Percentiles rank a stretch among this genome's conserved stretches.
phyloP scores from a whole-genome alignment of 768 basidiomycete genomes.

The Thelephora aurantiotincta region DNA sequence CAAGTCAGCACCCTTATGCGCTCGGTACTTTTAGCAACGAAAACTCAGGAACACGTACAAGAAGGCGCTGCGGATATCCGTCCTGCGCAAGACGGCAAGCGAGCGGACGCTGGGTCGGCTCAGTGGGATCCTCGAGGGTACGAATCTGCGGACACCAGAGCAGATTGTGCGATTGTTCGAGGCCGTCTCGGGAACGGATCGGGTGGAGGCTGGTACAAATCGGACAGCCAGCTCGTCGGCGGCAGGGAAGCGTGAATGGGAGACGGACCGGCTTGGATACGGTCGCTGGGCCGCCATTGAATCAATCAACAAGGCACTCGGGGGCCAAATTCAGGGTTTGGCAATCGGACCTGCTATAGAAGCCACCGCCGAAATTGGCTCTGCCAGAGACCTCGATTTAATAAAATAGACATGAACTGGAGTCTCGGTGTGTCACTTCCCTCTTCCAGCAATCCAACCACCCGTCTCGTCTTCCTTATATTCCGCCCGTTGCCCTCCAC shows the following conservation, averaged over 20 bases:
- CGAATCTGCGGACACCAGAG: no score
- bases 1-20: neutral
- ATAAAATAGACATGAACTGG: neutral
- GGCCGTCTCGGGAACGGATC: slow-evolving; percentile 3
- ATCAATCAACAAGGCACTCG: slow-evolving; percentile 19
- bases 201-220: slow-evolving; percentile 8
- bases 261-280: slow-evolving; percentile 61
- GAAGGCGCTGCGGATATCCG: slow-evolving; percentile 35
- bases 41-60: slow-evolving; percentile 41
- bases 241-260: slow-evolving; percentile 66
- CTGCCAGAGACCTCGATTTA: neutral
- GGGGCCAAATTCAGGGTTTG: neutral
- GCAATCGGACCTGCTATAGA: neutral
- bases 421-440: neutral
- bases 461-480: neutral
- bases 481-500: neutral
- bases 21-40: slow-evolving; percentile 36
- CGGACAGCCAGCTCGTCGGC: slow-evolving; percentile 19
- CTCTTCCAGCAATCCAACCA: neutral
- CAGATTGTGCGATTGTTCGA: no score
- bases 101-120: slow-evolving; percentile 12
- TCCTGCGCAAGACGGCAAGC: slow-evolving; percentile 27
- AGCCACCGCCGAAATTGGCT: neutral
- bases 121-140: slow-evolving; percentile 3
- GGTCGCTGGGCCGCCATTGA: slow-evolving; percentile 61